Evolutionary conservation across 768 basidiomycete species (phyloP), one percentile per base, ranked within the genome.

Genomic region (Melanogaster broomeanus): DNA sequence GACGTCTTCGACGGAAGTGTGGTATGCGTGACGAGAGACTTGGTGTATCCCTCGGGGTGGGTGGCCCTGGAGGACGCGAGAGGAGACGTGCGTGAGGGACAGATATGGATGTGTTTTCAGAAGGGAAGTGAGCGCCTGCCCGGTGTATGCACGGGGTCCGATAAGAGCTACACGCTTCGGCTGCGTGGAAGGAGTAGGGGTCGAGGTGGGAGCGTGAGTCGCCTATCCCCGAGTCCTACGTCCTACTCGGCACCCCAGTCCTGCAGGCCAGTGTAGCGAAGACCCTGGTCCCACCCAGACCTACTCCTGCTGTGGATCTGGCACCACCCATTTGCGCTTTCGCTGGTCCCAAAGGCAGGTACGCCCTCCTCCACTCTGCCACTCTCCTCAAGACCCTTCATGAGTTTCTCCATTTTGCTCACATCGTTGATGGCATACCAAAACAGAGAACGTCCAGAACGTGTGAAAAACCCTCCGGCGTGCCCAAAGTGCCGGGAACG

Each of bases 401-500:
- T 87, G 53, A 87, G 80, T 61, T 72, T 78, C 79, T 99, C 94
- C 25, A 99, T 92, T 71, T 98, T 94, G 48, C 82, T 81, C 24
- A 96, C 84, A 61, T 95, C 91, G 56, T 88, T 86, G 24, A 98
- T 79, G 39, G 97, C 97, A 66, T 96, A 98, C 96, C 97, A 99
- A 81, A 97, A 98, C 64, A 99, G 72, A 63, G 87, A 94, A 72
- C 85, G 85, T 18, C 96, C 95, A 16, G 91, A 91, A 34, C 97
- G 80, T 16, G 94, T 96, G 76, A 99, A 99, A 71, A 90, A 93
- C 1, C 97, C 97, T 60, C 98, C 95, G 0, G 97, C 93, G 49
- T 94, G 85, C 76, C 98, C 96, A 62, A 98, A 99, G n/a, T 99
- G 96, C 97, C 97, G 98, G 4, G 88, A 82, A 37, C 95, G 85